A percentile compares a stretch with the other conserved stretches of the same genome.
Evolutionary conservation across 352 stramenopile species (phyloP).

Genomic region (Phytophthora boehmeriae): DNA sequence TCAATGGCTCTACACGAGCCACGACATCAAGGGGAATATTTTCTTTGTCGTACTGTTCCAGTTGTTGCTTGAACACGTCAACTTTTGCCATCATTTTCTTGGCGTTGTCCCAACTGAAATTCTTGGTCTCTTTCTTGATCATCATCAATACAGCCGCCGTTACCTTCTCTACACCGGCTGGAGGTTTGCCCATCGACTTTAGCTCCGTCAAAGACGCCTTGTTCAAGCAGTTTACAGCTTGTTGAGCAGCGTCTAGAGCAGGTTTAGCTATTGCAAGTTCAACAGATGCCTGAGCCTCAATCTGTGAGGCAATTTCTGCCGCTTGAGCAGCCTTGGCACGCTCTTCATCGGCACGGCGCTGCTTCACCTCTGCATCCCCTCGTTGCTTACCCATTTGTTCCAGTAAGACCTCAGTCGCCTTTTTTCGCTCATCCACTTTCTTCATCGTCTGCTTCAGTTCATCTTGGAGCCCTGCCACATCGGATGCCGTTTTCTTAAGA

Average conservation of each 20-base stretch:
- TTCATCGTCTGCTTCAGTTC: conserved; percentile 90
- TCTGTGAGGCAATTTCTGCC: conserved; percentile 65
- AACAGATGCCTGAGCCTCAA: conserved; percentile 70
- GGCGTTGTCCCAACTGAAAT: conserved; percentile 94
- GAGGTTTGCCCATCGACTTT: conserved; percentile 90
- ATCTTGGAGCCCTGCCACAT: conserved; percentile 81
- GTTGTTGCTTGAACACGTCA: conserved; percentile 90
- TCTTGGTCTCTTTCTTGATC: conserved; percentile 93
- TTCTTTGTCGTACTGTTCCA: conserved; percentile 92
- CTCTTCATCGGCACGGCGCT: conserved; percentile 81
- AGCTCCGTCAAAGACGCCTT: conserved; percentile 89
- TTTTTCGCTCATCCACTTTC: conserved; percentile 92
- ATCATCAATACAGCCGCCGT: conserved; percentile 92
- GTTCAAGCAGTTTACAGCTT: conserved; percentile 91
- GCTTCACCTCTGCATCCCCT: conserved; percentile 88
- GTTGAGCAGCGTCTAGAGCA: conserved; percentile 78
- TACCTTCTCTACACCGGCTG: conserved; percentile 89
- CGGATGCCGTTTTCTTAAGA: conserved; percentile 79
- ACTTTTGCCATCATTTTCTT: conserved; percentile 97
- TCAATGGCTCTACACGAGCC: conserved; percentile 77
- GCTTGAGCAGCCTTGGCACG: conserved; percentile 72
- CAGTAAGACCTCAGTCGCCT: conserved; percentile 83
- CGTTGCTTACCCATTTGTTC: conserved; percentile 91
- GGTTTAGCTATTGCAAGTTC: conserved; percentile 86
- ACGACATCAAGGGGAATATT: conserved; percentile 91